These are phyloP conservation scores for Metschnikowia noctiluminum DNA, from an alignment of 805 yeast genomes.

Conservation along the genomic window DNA sequence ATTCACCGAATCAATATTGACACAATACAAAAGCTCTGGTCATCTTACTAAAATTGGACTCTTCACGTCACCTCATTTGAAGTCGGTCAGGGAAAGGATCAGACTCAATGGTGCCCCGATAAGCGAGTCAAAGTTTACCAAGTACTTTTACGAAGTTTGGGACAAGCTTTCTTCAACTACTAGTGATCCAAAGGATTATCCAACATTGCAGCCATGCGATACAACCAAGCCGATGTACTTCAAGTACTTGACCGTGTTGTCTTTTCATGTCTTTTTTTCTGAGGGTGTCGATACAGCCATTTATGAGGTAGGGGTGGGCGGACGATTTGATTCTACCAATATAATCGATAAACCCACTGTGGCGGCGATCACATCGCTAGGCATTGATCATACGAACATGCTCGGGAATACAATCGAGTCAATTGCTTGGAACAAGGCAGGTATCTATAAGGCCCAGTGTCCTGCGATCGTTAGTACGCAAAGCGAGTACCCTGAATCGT, in stretches of 20 bases:
- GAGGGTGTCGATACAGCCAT: conserved; percentile 94
- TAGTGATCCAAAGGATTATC: conserved; percentile 58
- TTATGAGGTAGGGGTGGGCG: conserved; percentile 98
- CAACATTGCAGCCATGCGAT: conserved; percentile 59
- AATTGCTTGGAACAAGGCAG: conserved; percentile 96
- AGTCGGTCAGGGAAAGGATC: conserved; percentile 88
- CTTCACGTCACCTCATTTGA: conserved; percentile 95
- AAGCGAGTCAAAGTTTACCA: conserved; percentile 70
- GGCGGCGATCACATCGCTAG: conserved; percentile 82
- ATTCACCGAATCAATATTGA: conserved; percentile 76
- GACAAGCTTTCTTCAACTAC: conserved; percentile 62
- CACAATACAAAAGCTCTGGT: conserved; percentile 47
- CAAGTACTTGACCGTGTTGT: conserved; percentile 81
- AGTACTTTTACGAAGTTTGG: conserved; percentile 94
- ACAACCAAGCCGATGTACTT: conserved; percentile 88
- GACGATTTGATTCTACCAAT: conserved; percentile 95
- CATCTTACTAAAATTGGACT: conserved; percentile 69
- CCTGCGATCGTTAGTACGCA: conserved; percentile 67
- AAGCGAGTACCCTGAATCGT: conserved; percentile 48
- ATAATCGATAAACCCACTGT: conserved; percentile 74
- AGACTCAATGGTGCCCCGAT: conserved; percentile 85
- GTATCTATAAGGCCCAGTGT: conserved; percentile 71
- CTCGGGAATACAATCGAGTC: conserved; percentile 83
- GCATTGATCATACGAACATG: conserved; percentile 87
- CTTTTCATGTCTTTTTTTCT: conserved; percentile 83